Percentiles rank a stretch among this genome's conserved stretches.
Evolutionary conservation across 129 eudicot genomes (phyloP).

Genomic region (Saussurea involucrata): DNA sequence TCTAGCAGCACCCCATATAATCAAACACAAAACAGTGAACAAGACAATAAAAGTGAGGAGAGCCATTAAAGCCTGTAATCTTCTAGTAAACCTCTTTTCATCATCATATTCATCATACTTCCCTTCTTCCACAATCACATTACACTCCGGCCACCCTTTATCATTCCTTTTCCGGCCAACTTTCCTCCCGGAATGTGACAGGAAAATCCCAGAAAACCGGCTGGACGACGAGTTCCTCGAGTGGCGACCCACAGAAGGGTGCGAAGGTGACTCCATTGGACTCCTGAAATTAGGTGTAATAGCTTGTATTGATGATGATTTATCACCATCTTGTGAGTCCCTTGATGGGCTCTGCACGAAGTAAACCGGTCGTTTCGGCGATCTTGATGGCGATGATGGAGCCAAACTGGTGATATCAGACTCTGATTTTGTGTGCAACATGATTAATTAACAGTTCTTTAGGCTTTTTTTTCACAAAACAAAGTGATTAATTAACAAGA

Average conservation of each 20-base stretch:
- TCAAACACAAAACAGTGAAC: slow-evolving; percentile 81
- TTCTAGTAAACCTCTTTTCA: slow-evolving; percentile 51
- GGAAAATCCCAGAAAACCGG: slow-evolving; percentile 86
- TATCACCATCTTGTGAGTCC: slow-evolving; percentile 96
- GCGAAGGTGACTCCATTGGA: slow-evolving; percentile 95
- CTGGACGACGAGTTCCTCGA: slow-evolving; percentile 93
- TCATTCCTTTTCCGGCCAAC: slow-evolving; percentile 74
- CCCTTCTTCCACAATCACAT: slow-evolving; percentile 95
- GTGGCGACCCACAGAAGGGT: slow-evolving; percentile 88
- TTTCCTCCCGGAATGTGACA: slow-evolving; percentile 92
- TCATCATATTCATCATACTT: slow-evolving; percentile 74
- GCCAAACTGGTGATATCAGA: slow-evolving; percentile 92
- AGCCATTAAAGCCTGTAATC: slow-evolving; percentile 69
- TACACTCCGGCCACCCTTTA: slow-evolving; percentile 99
- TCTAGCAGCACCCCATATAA: slow-evolving; percentile 89
- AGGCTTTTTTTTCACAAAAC: background rate
- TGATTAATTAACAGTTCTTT: slow-evolving; percentile 5
- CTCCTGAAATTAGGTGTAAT: slow-evolving; percentile 80
- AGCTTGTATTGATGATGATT: slow-evolving; percentile 80
- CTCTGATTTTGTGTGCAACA: slow-evolving; percentile 88
- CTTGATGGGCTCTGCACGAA: slow-evolving; percentile 96
- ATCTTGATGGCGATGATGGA: slow-evolving; percentile 93
- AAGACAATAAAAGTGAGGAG: slow-evolving; percentile 55
- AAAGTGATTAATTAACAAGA: background rate
- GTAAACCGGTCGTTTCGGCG: slow-evolving; percentile 83